Conservation (phyloP, 148 eudicot genomes). For the Gaultheria prostrata region DNA sequence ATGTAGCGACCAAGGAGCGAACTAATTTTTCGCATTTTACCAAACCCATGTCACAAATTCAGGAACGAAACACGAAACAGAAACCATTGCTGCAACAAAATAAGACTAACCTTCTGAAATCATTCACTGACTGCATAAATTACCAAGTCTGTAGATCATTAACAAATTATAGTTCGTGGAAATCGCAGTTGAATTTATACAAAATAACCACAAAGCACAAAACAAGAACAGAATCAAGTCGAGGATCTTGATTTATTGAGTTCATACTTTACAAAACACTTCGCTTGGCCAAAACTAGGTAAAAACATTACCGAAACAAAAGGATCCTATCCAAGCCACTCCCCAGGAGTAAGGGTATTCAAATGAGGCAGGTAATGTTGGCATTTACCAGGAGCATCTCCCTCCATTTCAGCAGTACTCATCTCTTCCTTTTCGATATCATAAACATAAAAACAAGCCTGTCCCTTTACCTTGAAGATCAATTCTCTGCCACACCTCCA, state of each 20-base stretch:
- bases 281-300: background rate
- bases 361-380: constrained; percentile 25
- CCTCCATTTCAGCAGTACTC: constrained; percentile 24
- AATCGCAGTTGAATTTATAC: background rate
- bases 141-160: background rate
- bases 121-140: background rate
- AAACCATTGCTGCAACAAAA: background rate
- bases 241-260: background rate
- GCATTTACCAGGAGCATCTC: background rate
- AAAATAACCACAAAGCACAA: background rate
- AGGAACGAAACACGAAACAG: background rate
- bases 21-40: background rate
- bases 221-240: background rate
- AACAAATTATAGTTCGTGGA: background rate
- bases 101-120: background rate
- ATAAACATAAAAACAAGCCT: constrained; percentile 19
- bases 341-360: constrained; percentile 39
- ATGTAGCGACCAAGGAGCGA: background rate
- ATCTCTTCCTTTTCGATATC: constrained; percentile 31
- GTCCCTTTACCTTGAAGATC: constrained; percentile 22
- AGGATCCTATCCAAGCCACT: constrained; percentile 27
- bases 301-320: background rate
- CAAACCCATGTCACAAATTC: background rate
- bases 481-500: constrained; percentile 6
- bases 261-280: background rate